Evolutionary conservation across 495 filamentous ascomycete genomes (phyloP), one percentile per base, ranked within the genome.

Genomic region (Lichenothelia convexa): DNA sequence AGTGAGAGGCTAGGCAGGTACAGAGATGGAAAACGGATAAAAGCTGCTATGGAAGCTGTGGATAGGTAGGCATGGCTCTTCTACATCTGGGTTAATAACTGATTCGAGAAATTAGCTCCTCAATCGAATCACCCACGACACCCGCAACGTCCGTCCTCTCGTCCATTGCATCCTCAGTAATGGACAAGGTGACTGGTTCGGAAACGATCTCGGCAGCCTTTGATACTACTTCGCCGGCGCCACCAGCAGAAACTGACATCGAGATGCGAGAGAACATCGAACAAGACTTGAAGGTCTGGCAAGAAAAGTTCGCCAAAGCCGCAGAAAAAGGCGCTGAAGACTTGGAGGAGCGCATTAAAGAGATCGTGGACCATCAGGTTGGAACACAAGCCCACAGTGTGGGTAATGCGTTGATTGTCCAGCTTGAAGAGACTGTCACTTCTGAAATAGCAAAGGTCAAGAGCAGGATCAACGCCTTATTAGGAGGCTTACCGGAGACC

Each of bases 1-100:
- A 75, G 82, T 11, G 78, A 94, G 58, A 69, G 87, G 7, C 67
- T 97, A 12, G 89, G 85, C 4, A 68, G 80, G 39, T 86, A 94
- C 56, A 70, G 67, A 9, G 77, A 83, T 39, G 70, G 67, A 2
- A 73, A 68, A 46, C 70, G 65, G 35, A 41, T 79, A 12, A 63
- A 71, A 40, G 62, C 70, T 8, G 66, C 62, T 22, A 50, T 73
- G 12, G 68, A 75, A 36, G 65, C 73, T 18, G 46, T 64, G 30
- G 67, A 74, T 30, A 61, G 54, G 62, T 65, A 56, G 42, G 54
- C 7, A 21, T 7, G 19, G 7, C n/a, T 40, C 31, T 13, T 11
- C 24, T 13, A 29, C 15, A 2, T 13, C 9, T 13, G 24, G 24
- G 9, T 29, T 11, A 29, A 2, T 11, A 29, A 9, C 9, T 29